Base-by-base conservation (phyloP, 1,284 basidiomycete genomes). In the Ceratobasidium theobromae region DNA sequence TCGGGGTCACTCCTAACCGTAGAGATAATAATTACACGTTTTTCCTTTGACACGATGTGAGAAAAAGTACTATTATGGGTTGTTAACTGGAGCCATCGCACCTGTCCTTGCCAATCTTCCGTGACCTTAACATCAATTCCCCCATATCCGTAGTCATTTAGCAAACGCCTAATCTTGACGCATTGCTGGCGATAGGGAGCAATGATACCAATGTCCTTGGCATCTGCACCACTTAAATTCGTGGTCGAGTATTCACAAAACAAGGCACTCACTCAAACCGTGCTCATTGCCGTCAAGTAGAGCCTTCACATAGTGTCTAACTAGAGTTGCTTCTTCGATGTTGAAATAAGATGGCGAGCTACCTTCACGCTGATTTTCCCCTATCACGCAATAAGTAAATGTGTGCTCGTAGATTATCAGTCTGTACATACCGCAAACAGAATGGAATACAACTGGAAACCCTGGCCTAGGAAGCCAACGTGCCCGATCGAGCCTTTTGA, bases 341-440 rank as follows among this genome's bases (percentile, higher is more conserved):
- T 87, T 88, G 76, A 87, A 86, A 74, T 85, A 87, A 0, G 85
- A 87, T 0, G 85, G 85, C 0, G 85, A 86, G 0, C 79, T 80
- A 1, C 79, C 80, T 71, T 88, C 85, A 11, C 84, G 80, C 40
- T 81, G 77, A 69, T 88, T 85, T 64, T 82, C 80, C 5, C 86
- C 68, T 69, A 35, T 12, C 8, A 25, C 3, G 2, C 16, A 23
- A 48, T 3, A 46, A 30, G 53, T 35, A 14, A 14, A 21, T 32
- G 25, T 25, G 28, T 32, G 5, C 35, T 27, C 1, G 14, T 21
- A 43, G 25, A 9, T 16, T 16, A 25, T 21, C 25, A 9, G 18
- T 16, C 21, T 9, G 11, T 16, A 64, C 65, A 8, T 30, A 69
- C 68, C 85, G 32, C 76, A 70, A n/a, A 87, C 77, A 3, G 79